phyloP scores from a whole-genome alignment of 345 rosid genomes.

The Brassica napus region DNA sequence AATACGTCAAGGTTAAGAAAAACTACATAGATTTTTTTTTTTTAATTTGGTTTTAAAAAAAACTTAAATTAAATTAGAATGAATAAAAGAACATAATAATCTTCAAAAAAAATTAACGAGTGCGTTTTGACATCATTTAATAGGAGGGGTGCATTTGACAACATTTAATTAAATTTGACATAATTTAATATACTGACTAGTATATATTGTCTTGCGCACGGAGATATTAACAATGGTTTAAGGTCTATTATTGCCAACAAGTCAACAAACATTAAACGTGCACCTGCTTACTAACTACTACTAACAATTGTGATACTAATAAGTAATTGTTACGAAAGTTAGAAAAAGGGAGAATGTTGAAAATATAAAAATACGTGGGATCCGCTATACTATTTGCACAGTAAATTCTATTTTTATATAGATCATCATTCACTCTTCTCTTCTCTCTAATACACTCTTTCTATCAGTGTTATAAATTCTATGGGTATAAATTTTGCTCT shows the following conservation, averaged over 20 bases:
- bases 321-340: neutral
- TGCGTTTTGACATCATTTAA: neutral
- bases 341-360: too few relatives aligned
- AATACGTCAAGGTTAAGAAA: neutral
- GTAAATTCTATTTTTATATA: too few relatives aligned
- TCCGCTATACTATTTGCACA: too few relatives aligned
- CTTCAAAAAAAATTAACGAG: neutral
- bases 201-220: conserved; percentile 19
- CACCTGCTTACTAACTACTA: conserved; percentile 23
- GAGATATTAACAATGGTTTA: conserved; percentile 1
- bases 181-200: neutral
- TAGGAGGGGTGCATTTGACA: neutral
- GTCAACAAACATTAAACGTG: conserved; percentile 38
- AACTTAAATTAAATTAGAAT: neutral
- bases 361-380: too few relatives aligned
- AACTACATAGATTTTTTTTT: neutral
- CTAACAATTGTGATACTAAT: neutral
- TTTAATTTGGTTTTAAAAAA: neutral
- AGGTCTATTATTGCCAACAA: conserved; percentile 22
- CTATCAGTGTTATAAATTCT: too few relatives aligned
- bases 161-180: neutral
- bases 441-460: too few relatives aligned
- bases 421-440: too few relatives aligned
- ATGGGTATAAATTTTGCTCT: too few relatives aligned
- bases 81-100: neutral